Evolutionary conservation across 495 filamentous ascomycete genomes (phyloP).

Genomic region (Aspergillus sclerotiicarbonarius): DNA sequence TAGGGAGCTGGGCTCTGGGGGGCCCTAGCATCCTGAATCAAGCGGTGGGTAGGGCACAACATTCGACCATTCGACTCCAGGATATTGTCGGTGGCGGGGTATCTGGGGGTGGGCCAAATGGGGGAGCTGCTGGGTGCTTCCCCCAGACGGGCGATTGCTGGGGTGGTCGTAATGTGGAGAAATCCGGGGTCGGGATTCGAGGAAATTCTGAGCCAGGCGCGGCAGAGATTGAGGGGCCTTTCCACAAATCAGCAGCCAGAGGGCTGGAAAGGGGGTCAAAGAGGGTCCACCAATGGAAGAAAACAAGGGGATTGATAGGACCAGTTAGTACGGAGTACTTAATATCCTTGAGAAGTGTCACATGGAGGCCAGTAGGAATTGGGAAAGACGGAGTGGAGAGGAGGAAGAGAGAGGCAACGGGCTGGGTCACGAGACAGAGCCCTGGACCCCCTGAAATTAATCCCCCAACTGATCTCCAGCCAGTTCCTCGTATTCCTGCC

Average conservation of each 20-base stretch:
- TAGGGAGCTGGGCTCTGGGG: not conserved
- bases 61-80: not conserved
- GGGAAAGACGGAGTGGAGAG: not conserved
- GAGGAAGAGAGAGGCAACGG: not conserved
- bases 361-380: not conserved
- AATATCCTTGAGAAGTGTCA: conserved; percentile 6
- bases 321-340: too few relatives aligned
- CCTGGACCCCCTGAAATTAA: not conserved
- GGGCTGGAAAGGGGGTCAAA: conserved; percentile 17
- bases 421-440: not conserved
- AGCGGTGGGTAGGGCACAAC: not conserved
- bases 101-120: conserved; percentile 1
- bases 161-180: conserved; percentile 11
- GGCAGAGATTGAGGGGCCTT: conserved; percentile 14
- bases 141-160: conserved; percentile 1
- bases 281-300: conserved; percentile 37
- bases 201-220: conserved; percentile 34
- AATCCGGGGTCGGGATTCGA: conserved; percentile 36
- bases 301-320: conserved; percentile 1
- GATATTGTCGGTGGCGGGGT: conserved; percentile 6
- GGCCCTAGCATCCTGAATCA: not conserved
- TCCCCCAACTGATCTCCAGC: not conserved
- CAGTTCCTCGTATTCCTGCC: not conserved
- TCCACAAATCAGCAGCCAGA: conserved; percentile 38
- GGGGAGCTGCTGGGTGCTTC: not conserved